Base-by-base conservation (phyloP, 2,329 filamentous ascomycete species). In the Ascomycota sp. region DNA sequence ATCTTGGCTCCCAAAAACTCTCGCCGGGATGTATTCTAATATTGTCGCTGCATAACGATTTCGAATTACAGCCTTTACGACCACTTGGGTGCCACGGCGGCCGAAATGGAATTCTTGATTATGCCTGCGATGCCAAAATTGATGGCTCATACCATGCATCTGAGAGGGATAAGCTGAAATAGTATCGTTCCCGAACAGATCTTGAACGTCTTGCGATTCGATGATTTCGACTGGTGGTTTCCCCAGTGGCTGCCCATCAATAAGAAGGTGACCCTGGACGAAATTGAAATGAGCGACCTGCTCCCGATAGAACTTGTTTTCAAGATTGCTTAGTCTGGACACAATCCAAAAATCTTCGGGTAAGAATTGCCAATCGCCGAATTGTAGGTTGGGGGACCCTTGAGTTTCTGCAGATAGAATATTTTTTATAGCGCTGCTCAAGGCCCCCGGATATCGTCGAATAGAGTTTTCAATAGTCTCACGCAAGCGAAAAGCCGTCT, bases 81-180 rank as follows among this genome's bases (percentile, higher is more conserved):
- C 41, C 0, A 66, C 41, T 0, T 39, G 25, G 0, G 44, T 42
- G 1, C 50, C 37, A 0, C 59, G 52, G 11, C 60, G 55, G 0
- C 70, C 69, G 29, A 78, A 42, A 43, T 78, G 67, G 1, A 77
- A 49, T 0, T 43, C 36, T 13, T 50, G 40, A 0, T 10, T 38
- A 11, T 36, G 13, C 7, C 41, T 28, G 1, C 26, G 16, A 28
- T n/a, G 55, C 48, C 27, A 37, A 1, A 46, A 47, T 36, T 35
- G 52, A 52, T 71, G 64, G 0, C 56, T 57, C 63, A 76, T 72
- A 0, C 64, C 68, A 0, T 43, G 47, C 0, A 68, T 38, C 0
- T 40, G 36, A 0, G 72, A 75, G 0, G 69, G 63, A 13, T 48
- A 64, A 0, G 61, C 64, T 1, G 59, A 54, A 0, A 74, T 55